Conservation (phyloP, 352 stramenopile species). For the Phytophthora capsici region DNA sequence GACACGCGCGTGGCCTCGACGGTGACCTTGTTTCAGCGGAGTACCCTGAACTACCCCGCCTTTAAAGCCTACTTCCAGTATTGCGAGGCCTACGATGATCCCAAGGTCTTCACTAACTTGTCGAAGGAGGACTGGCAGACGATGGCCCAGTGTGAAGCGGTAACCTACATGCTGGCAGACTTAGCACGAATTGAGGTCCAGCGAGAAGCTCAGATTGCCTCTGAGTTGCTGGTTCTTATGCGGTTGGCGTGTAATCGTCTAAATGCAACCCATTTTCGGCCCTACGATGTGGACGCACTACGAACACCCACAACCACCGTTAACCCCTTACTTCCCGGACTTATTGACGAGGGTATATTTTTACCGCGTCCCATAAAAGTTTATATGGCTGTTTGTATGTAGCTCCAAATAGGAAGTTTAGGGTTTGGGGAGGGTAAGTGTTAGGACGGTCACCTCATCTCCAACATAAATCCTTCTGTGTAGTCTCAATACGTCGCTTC, state of each 20-base stretch:
- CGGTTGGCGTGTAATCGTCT: background rate
- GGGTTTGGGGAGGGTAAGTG: no score
- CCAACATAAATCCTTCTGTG: no score
- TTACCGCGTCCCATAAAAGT: no score
- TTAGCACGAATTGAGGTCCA: conserved; percentile 13
- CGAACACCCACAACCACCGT: conserved; percentile 1
- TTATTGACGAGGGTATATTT: no score
- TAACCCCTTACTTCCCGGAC: no score
- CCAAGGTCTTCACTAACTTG: conserved; percentile 1
- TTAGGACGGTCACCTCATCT: no score
- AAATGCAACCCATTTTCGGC: background rate
- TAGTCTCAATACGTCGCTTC: no score
- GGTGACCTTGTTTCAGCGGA: conserved; percentile 4
- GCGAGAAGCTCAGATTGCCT: background rate
- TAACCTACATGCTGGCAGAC: conserved; percentile 2
- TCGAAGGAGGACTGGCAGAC: conserved; percentile 1
- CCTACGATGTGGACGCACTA: background rate
- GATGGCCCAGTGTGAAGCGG: conserved; percentile 9
- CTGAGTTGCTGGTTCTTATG: conserved; percentile 3
- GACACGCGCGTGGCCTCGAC: conserved; percentile 19
- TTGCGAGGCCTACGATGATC: conserved; percentile 1
- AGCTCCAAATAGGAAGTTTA: no score
- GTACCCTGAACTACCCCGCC: conserved; percentile 14
- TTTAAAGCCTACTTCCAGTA: conserved; percentile 9
- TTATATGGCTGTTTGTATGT: no score